Evolutionary conservation across 768 basidiomycete genomes (phyloP).

Genomic region (Floccularia luteovirens): DNA sequence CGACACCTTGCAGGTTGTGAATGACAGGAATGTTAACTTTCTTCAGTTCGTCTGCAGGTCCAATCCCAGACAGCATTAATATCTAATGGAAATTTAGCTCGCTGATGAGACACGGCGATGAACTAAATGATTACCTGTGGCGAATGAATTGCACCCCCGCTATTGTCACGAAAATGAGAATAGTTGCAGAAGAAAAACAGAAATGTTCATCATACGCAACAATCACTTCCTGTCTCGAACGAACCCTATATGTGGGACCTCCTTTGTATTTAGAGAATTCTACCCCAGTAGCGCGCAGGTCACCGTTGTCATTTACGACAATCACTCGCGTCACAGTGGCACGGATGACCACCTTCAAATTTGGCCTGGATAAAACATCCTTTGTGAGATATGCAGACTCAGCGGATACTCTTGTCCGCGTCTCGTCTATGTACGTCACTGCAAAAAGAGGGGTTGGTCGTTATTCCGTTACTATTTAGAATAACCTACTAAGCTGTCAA

Average conservation of each 20-base stretch:
- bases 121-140: conserved; percentile 37
- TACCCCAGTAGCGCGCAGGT: conserved; percentile 44
- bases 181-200: background rate
- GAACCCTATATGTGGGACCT: conserved; percentile 29
- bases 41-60: conserved; percentile 51
- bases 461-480: no score
- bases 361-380: conserved; percentile 49
- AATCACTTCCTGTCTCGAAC: conserved; percentile 45
- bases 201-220: conserved; percentile 28
- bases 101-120: background rate
- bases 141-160: conserved; percentile 53
- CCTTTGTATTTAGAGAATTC: conserved; percentile 36
- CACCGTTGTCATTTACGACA: conserved; percentile 24
- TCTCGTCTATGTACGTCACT: conserved; percentile 62
- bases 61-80: conserved; percentile 71
- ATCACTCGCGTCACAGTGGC: conserved; percentile 48
- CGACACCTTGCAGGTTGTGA: conserved; percentile 66
- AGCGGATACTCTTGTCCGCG: conserved; percentile 43
- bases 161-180: conserved; percentile 11
- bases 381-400: conserved; percentile 59
- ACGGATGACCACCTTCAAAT: conserved; percentile 48
- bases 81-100: conserved; percentile 16
- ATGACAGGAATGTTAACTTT: conserved; percentile 46
- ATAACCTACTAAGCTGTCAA: no score
- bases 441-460: no score